These are phyloP conservation scores for Drechslerella stenobrocha DNA, from an alignment of 2,329 filamentous ascomycete species.

Conservation along the genomic window DNA sequence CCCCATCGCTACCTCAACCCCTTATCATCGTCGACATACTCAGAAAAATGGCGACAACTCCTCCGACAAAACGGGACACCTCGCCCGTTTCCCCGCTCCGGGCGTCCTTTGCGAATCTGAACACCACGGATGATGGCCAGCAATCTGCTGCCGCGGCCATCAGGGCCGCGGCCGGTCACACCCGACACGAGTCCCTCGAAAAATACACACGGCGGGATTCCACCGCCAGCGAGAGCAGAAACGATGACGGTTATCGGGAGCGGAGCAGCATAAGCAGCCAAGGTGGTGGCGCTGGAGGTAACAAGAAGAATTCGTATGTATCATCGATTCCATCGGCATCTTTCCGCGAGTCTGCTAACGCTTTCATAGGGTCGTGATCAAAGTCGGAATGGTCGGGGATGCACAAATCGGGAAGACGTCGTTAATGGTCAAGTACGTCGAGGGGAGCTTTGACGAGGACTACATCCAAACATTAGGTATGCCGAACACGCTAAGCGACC, in stretches of 20 bases:
- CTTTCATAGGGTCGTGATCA: slow-evolving; percentile 82
- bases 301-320: slow-evolving; percentile 49
- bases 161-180: slow-evolving; percentile 41
- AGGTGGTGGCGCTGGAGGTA: slow-evolving; percentile 23
- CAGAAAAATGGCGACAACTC: slow-evolving; percentile 44
- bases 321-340: not conserved
- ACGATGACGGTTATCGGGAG: slow-evolving; percentile 44
- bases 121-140: slow-evolving; percentile 33
- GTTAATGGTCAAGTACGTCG: slow-evolving; percentile 99
- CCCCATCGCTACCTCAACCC: not conserved
- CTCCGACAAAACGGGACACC: slow-evolving; percentile 42
- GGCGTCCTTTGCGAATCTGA: slow-evolving; percentile 44
- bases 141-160: slow-evolving; percentile 41
- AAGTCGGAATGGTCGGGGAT: slow-evolving; percentile 99
- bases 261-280: slow-evolving; percentile 45
- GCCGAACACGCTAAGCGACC: slow-evolving; percentile 49
- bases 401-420: slow-evolving; percentile 99
- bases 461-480: slow-evolving; percentile 94
- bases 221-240: slow-evolving; percentile 36
- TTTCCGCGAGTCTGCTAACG: slow-evolving; percentile 4
- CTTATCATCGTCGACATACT: slow-evolving; percentile 5
- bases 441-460: slow-evolving; percentile 99
- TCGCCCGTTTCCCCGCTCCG: slow-evolving; percentile 47
- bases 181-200: slow-evolving; percentile 48
- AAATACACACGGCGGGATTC: slow-evolving; percentile 44